Percentiles rank a stretch among this genome's conserved stretches.
phyloP scores from a whole-genome alignment of 176 grass and related monocot genomes.

The Raddia distichophylla region DNA sequence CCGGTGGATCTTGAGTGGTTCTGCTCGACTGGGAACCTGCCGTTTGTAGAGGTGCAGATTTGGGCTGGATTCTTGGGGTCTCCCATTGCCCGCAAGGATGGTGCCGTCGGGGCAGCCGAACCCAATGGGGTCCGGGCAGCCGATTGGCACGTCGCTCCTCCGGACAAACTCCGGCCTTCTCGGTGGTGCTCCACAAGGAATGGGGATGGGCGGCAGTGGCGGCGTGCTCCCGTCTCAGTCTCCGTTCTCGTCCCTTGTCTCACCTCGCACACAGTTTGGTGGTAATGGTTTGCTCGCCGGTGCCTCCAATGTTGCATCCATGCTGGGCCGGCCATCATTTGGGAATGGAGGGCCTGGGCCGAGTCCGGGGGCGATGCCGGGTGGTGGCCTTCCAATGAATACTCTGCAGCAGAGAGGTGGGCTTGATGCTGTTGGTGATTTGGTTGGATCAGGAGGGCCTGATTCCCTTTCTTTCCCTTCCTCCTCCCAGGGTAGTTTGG shows the following conservation, averaged over 20 bases:
- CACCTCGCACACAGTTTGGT: constrained; percentile 58
- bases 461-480: constrained; percentile 59
- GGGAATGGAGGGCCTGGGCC: constrained; percentile 45
- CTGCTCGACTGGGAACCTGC: background rate
- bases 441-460: constrained; percentile 29
- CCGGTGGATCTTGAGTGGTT: constrained; percentile 21
- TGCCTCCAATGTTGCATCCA: constrained; percentile 65
- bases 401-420: constrained; percentile 38
- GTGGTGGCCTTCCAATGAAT: constrained; percentile 40
- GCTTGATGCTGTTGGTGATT: constrained; percentile 43
- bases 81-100: constrained; percentile 46
- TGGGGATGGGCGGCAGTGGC: constrained; percentile 40
- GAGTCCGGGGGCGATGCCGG: constrained; percentile 43
- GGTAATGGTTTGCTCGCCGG: constrained; percentile 57
- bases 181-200: constrained; percentile 36
- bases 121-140: constrained; percentile 56
- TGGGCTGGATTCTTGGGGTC: background rate
- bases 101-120: constrained; percentile 71
- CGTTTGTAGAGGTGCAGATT: constrained; percentile 20
- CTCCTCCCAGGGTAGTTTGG: constrained; percentile 56
- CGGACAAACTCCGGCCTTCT: constrained; percentile 69
- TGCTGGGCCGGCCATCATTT: constrained; percentile 53
- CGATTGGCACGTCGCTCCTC: constrained; percentile 62
- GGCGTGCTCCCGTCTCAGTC: constrained; percentile 51
- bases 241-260: constrained; percentile 68